Conservation (phyloP, 2,329 filamentous ascomycete species). For the Cercospora zeae-maydis region DNA sequence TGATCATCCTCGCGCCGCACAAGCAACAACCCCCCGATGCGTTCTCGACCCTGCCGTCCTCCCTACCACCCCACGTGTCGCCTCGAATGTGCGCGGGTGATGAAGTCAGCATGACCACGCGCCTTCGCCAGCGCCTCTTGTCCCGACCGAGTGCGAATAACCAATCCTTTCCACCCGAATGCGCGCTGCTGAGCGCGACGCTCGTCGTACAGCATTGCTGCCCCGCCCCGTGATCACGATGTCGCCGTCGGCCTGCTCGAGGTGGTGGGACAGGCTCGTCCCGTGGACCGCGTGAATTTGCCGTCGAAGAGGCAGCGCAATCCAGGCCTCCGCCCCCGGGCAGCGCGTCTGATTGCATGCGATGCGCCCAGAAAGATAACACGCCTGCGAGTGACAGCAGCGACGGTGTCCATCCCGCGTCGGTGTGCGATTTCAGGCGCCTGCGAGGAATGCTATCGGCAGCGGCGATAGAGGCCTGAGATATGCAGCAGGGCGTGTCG, state of each 20-base stretch:
- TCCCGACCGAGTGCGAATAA: constrained; percentile 1
- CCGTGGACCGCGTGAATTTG: constrained; percentile 3
- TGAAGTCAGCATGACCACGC: constrained; percentile 8
- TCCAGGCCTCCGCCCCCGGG: not conserved
- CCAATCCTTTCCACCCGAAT: not conserved
- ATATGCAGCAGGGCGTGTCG: not conserved
- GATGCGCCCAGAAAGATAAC: not conserved
- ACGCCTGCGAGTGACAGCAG: constrained; percentile 2
- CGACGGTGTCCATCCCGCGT: not conserved
- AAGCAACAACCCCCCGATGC: not conserved
- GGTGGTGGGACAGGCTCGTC: not conserved
- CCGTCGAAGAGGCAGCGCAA: not conserved
- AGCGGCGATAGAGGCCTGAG: not conserved
- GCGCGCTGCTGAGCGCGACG: not conserved
- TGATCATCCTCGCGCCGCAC: too few species aligned
- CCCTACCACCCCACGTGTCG: not conserved
- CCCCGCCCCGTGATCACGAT: constrained; percentile 2
- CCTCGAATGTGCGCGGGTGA: not conserved
- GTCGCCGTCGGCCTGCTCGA: not conserved
- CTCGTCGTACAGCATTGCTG: not conserved
- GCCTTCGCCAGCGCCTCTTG: constrained; percentile 4
- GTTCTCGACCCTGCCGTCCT: not conserved
- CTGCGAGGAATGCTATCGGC: constrained; percentile 7
- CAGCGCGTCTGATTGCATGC: not conserved
- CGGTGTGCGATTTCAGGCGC: constrained; percentile 6